Conservation (phyloP, 1,284 basidiomycete species). For the Pisolithus thermaeus region DNA sequence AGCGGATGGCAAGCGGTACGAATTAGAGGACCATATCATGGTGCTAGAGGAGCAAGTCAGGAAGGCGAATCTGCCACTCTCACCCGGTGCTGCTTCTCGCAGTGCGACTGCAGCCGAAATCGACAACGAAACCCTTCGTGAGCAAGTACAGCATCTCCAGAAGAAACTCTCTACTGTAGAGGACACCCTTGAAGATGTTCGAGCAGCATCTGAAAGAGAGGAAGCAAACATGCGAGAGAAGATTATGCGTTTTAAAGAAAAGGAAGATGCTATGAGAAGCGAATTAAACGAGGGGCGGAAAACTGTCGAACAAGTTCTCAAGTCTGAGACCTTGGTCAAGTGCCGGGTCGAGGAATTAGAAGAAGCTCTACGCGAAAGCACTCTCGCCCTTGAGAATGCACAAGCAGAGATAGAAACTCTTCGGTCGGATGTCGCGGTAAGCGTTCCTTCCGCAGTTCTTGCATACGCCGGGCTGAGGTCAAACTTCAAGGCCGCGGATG, state of each 20-base stretch:
- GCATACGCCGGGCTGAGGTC: conserved; percentile 5
- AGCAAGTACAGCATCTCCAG: conserved; percentile 84
- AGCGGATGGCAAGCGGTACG: conserved; percentile 69
- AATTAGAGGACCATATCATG: conserved; percentile 66
- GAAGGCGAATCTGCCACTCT: conserved; percentile 32
- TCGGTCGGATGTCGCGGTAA: conserved; percentile 69
- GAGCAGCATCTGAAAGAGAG: conserved; percentile 67
- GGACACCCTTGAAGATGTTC: conserved; percentile 80
- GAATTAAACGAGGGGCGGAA: conserved; percentile 60
- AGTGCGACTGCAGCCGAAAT: conserved; percentile 69
- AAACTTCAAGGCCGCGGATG: conserved; percentile 16
- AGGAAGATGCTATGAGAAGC: conserved; percentile 65
- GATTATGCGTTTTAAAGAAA: conserved; percentile 69
- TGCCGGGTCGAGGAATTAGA: conserved; percentile 76
- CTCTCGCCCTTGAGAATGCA: conserved; percentile 86
- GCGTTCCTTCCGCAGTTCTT: neutral
- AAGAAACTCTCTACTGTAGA: conserved; percentile 73
- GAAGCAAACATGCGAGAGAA: conserved; percentile 61
- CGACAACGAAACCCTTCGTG: conserved; percentile 87
- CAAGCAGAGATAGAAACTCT: conserved; percentile 85
- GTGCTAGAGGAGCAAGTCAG: conserved; percentile 54
- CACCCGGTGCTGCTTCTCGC: conserved; percentile 34
- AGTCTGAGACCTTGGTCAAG: conserved; percentile 59
- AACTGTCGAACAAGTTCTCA: conserved; percentile 58
- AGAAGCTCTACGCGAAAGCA: conserved; percentile 83